Base-by-base conservation (phyloP, 305 asterid genomes). In the Fraxinus angustifolia region DNA sequence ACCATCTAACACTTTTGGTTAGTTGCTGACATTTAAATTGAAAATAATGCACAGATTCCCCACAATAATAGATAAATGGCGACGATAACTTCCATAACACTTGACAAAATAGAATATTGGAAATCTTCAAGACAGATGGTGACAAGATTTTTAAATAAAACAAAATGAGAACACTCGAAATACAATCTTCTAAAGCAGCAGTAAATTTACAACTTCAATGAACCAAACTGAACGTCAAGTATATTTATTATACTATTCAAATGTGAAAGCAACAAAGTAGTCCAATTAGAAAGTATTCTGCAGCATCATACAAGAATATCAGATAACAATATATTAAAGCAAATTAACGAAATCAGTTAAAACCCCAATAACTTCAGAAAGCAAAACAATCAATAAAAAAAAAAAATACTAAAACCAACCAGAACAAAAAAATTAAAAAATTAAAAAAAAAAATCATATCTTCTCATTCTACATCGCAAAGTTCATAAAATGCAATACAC, bases 261-360 rank as follows among this genome's bases (percentile, higher is more conserved):
- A 72, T 60, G 84, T 77, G 73, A 82, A 28, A 28, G 35, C 56
- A 35, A 70, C 28, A 84, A 21, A 76, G 16, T 74, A 48, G 28
- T 4, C 28, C 21, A 72, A 23, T 16, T 50, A 53, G 65, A 53
- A 53, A n/a, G 23, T 53, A 53, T n/a, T 6, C 26, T 17, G 28
- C 56, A 50, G 35, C 45, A 26, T 26, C n/a, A 14, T 48, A 16
- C 19, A 48, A 48, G 17, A 48, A 48, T 53, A 53, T 53, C 65
- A 53, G 65, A 0, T 53, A 53, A 17, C 65, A n/a, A 5, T 53
- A 17, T 17, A 53, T 2, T 28, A 50, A 26, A 58, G 28, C 30
- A 58, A 58, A 58, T 45, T 60, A 0, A 35, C 11, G 8, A 33
- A 74, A 53, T 21, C 77, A 75, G 26, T 35, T 50, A 48, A 5